A percentile compares a stretch with the other conserved stretches of the same genome.
These are phyloP conservation scores for Tilletia caries DNA, from an alignment of 1,284 basidiomycete genomes.

Conservation along the genomic window DNA sequence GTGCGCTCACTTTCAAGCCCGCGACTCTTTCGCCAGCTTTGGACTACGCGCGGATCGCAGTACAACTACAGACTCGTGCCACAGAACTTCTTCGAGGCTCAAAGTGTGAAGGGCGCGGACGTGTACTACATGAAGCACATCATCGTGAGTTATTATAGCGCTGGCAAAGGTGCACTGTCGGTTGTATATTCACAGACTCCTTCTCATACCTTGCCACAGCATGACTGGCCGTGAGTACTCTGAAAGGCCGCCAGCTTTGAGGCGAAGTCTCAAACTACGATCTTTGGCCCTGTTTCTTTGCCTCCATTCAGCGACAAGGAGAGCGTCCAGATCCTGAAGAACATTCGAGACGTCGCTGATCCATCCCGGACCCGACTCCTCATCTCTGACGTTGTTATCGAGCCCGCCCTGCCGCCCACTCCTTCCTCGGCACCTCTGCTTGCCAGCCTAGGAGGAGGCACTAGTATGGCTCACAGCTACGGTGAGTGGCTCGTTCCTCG, in stretches of 20 bases:
- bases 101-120: constrained; percentile 13
- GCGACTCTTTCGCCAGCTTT: not conserved
- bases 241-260: too few species aligned
- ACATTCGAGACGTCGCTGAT: not conserved
- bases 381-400: not conserved
- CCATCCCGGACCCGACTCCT: not conserved
- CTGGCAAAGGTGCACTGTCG: too few species aligned
- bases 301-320: not conserved
- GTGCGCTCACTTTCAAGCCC: not conserved
- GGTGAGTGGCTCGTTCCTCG: not conserved
- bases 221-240: constrained; percentile 5
- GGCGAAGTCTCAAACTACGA: too few species aligned
- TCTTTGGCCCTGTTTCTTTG: too few species aligned
- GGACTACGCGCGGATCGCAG: not conserved
- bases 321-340: not conserved
- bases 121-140: constrained; percentile 16
- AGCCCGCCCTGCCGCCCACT: not conserved
- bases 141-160: constrained; percentile 5
- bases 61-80: not conserved
- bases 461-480: not conserved
- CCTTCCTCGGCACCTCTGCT: not conserved
- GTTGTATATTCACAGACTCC: too few species aligned
- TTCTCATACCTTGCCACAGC: not conserved
- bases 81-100: constrained; percentile 18
- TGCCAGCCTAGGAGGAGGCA: not conserved